A percentile compares a stretch with the other conserved stretches of the same genome.
Evolutionary conservation across 768 basidiomycete genomes (phyloP).

Genomic region (Leccinum olivaceopallidum): DNA sequence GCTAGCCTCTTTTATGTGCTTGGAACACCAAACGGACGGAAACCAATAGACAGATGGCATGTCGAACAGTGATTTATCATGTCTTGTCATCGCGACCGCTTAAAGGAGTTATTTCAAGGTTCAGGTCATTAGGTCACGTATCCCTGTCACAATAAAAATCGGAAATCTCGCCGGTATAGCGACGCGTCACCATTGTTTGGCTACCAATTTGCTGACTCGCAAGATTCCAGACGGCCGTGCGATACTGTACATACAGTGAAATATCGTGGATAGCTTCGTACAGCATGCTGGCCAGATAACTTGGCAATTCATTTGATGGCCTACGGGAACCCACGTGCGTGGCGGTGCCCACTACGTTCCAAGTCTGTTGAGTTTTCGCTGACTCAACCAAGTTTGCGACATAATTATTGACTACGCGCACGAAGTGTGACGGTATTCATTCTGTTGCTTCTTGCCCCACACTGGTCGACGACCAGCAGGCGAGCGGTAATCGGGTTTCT

Average conservation of each 20-base stretch:
- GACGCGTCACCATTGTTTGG: not conserved
- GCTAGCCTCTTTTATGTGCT: not conserved
- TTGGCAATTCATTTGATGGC: not conserved
- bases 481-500: not conserved
- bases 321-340: not conserved
- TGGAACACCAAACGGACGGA: conserved; percentile 4
- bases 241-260: not conserved
- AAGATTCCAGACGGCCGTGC: not conserved
- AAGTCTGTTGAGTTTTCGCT: not conserved
- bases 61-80: conserved; percentile 5
- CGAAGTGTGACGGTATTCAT: not conserved
- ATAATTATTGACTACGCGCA: not conserved
- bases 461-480: not conserved
- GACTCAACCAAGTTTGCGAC: not conserved
- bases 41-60: conserved; percentile 6
- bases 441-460: not conserved
- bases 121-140: not conserved
- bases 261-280: not conserved
- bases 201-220: not conserved
- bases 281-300: not conserved
- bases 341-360: not conserved
- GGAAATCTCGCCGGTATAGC: not conserved
- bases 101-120: conserved; percentile 11
- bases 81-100: conserved; percentile 7
- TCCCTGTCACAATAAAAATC: not conserved